Base-by-base conservation (phyloP, 768 basidiomycete genomes). In the Boletus reticulatus region DNA sequence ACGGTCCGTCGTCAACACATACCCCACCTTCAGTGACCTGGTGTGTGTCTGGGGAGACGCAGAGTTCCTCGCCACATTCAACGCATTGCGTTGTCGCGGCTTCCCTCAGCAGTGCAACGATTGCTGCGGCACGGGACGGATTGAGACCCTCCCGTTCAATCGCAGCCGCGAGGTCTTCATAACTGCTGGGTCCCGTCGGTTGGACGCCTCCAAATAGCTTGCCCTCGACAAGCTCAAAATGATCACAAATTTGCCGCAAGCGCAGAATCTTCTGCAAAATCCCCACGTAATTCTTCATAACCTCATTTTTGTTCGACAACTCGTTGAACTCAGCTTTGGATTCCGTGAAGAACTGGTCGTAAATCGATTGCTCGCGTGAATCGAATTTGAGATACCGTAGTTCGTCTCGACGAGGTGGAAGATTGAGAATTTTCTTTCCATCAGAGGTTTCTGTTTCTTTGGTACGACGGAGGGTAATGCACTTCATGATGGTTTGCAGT, bases 211-310 rank as follows among this genome's bases (percentile, higher is more conserved):
- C 78, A 11, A 69, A 67, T 46, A 77, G 82, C 64, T 90, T 88
- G 42, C 85, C 85, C 64, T 88, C 81, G 5, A 98, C 89, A 36
- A 98, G 80, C 64, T 93, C 92, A 63, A 83, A 92, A 72, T 99
- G 96, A 68, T 98, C 94, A 73, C 97, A 99, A 47, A 98, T 98
- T 76, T 98, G 96, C 51, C 97, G 89, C 44, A 99, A 80, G 22
- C 95, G 91, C 50, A 99, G 78, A 55, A 98, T 92, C 78, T 95
- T 94, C 73, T 98, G 96, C 62, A 99, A 73, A 64, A 99, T 96
- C 52, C 94, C 93, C 61, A 97, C 97, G 67, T 96, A 97, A 68
- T 97, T 98, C 82, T 97, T 97, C 88, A 95, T 92, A 50, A 97
- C 88, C 70, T 94, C 89, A 64, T 95, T 93, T 72, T 89, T 92